Evolutionary conservation across 805 yeast genomes (phyloP).

Genomic region (Kodamaea kakaduensis): DNA sequence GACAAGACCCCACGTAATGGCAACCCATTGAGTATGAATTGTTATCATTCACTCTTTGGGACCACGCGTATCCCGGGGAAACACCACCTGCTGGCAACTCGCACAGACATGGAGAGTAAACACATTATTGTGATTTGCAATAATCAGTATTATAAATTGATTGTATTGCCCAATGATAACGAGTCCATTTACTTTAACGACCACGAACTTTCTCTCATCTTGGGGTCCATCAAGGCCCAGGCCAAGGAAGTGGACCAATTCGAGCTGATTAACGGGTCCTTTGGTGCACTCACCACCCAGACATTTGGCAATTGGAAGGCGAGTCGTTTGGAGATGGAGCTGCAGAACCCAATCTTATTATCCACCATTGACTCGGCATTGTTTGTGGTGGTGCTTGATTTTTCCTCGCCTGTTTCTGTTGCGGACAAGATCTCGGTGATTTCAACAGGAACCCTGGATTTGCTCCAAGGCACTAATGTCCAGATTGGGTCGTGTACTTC

Average conservation of each 20-base stretch:
- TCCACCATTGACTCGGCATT: conserved; percentile 45
- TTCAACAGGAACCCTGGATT: conserved; percentile 48
- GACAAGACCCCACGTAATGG: conserved; percentile 53
- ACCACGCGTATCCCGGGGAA: conserved; percentile 50
- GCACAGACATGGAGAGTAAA: conserved; percentile 28
- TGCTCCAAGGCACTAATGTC: conserved; percentile 40
- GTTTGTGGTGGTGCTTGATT: conserved; percentile 49
- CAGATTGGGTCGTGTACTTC: conserved; percentile 57
- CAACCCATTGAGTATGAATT: conserved; percentile 60
- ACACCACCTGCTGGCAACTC: conserved; percentile 16
- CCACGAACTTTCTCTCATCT: conserved; percentile 43
- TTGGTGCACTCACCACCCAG: conserved; percentile 56
- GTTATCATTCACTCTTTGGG: conserved; percentile 65
- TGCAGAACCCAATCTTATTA: conserved; percentile 34
- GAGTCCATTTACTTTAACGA: conserved; percentile 51
- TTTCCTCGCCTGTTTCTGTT: conserved; percentile 42
- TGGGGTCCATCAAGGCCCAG: conserved; percentile 41
- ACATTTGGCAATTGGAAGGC: conserved; percentile 45
- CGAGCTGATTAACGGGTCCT: conserved; percentile 41
- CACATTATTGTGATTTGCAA: conserved; percentile 49
- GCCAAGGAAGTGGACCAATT: conserved; percentile 31
- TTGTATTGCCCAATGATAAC: conserved; percentile 40
- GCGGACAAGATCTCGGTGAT: conserved; percentile 47
- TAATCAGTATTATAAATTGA: conserved; percentile 48
- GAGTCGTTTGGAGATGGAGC: conserved; percentile 40